These are phyloP conservation scores for Pestalotiopsis sp. DNA, from an alignment of 2,329 filamentous ascomycete genomes.

Conservation along the genomic window DNA sequence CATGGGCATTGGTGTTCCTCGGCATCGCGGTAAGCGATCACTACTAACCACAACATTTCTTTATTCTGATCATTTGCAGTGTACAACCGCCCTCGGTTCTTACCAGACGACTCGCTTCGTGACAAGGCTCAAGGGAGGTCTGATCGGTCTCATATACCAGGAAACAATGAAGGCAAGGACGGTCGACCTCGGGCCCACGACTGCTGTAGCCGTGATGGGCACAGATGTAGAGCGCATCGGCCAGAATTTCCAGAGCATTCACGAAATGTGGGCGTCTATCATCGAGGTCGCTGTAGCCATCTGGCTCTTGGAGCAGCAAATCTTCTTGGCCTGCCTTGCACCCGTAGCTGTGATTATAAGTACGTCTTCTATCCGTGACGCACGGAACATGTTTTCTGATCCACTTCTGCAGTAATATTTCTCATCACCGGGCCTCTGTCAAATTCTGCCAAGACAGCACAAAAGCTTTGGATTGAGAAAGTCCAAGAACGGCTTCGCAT, in stretches of 20 bases:
- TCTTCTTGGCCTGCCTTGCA: constrained; percentile 23
- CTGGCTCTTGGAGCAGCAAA: constrained; percentile 32
- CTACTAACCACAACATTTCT: not conserved
- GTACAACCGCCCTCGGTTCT: not conserved
- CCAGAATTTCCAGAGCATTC: constrained; percentile 22
- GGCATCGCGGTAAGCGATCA: constrained; percentile 27
- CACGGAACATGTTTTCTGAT: constrained; percentile 7
- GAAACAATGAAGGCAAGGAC: constrained; percentile 21
- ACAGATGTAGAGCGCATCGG: constrained; percentile 35
- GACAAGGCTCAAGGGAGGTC: constrained; percentile 23
- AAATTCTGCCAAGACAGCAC: constrained; percentile 22
- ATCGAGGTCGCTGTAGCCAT: constrained; percentile 29
- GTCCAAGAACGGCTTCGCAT: constrained; percentile 45
- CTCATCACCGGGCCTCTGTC: constrained; percentile 19
- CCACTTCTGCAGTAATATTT: constrained; percentile 19
- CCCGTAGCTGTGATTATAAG: constrained; percentile 6
- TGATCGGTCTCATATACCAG: constrained; percentile 29
- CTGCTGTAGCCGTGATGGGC: constrained; percentile 36
- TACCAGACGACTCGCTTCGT: constrained; percentile 26
- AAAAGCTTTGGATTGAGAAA: constrained; percentile 42
- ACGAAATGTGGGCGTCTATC: constrained; percentile 31
- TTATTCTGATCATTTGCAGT: constrained; percentile 19
- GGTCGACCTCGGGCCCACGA: constrained; percentile 25
- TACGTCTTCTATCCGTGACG: not conserved
- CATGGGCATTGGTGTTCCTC: constrained; percentile 32